phyloP scores from a whole-genome alignment of 2,329 filamentous ascomycete genomes.

The Pochonia chlamydosporia region DNA sequence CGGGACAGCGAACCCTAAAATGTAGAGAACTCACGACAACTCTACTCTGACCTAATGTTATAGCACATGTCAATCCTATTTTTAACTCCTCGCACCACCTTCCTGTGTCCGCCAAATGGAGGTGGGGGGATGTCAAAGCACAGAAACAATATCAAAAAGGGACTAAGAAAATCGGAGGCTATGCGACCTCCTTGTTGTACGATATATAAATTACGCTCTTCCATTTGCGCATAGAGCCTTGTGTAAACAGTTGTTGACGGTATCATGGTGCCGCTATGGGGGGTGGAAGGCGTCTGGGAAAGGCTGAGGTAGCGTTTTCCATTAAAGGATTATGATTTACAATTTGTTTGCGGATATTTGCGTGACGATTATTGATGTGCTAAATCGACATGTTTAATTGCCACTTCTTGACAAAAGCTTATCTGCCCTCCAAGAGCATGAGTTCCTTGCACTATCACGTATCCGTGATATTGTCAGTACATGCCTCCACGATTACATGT shows the following conservation, averaged over 20 bases:
- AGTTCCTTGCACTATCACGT: no score
- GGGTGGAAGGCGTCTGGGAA: conserved; percentile 20
- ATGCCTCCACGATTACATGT: no score
- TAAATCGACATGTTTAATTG: no score
- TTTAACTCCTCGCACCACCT: background rate
- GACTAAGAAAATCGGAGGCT: background rate
- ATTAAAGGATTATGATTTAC: conserved; percentile 21
- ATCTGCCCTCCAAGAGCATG: no score
- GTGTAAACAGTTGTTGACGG: conserved; percentile 34
- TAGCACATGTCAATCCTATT: background rate
- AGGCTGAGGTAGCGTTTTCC: conserved; percentile 20
- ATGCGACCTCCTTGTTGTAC: conserved; percentile 25
- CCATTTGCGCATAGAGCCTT: conserved; percentile 32
- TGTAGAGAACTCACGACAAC: background rate
- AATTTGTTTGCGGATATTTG: background rate
- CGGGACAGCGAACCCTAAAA: background rate
- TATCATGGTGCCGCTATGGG: conserved; percentile 23
- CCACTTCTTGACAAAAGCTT: no score
- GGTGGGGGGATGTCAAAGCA: background rate
- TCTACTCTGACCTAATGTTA: background rate
- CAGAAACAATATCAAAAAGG: background rate
- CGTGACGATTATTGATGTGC: background rate
- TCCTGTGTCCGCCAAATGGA: background rate
- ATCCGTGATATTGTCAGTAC: no score
- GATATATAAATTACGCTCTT: conserved; percentile 32